Percentiles rank a stretch among this genome's conserved stretches.
These are phyloP conservation scores for Aspergillus bombycis DNA, from an alignment of 2,329 filamentous ascomycete species.

Conservation along the genomic window DNA sequence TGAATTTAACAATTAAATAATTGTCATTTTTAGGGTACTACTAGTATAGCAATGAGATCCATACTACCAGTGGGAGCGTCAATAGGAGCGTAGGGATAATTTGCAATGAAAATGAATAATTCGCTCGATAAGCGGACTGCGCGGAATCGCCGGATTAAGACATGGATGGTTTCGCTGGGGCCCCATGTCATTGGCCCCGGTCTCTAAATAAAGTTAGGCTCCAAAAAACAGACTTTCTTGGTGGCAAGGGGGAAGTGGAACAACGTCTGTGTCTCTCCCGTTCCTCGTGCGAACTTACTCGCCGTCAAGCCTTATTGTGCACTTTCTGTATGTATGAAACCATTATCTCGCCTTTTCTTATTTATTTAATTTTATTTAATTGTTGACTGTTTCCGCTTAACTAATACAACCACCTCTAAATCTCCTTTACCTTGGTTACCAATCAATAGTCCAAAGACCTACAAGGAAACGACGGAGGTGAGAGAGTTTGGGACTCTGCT, in stretches of 20 bases:
- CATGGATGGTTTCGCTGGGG: not conserved
- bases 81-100: not conserved
- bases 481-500: not conserved
- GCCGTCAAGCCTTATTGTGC: not conserved
- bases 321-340: not conserved
- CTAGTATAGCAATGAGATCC: not conserved
- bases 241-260: not conserved
- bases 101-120: not conserved
- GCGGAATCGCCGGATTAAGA: not conserved
- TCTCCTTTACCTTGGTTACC: not conserved
- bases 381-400: not conserved
- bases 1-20: not conserved
- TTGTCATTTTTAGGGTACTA: not conserved
- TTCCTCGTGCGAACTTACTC: not conserved
- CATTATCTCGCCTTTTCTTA: not conserved
- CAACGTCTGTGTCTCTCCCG: not conserved
- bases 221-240: not conserved
- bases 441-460: not conserved
- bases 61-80: not conserved
- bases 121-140: not conserved
- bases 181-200: constrained; percentile 1
- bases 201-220: not conserved
- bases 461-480: not conserved
- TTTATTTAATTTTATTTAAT: not conserved
- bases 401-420: not conserved